Percentiles rank a stretch among this genome's conserved stretches.
These are phyloP conservation scores for Acacia pycnantha DNA, from an alignment of 331 rosid species.

Conservation along the genomic window DNA sequence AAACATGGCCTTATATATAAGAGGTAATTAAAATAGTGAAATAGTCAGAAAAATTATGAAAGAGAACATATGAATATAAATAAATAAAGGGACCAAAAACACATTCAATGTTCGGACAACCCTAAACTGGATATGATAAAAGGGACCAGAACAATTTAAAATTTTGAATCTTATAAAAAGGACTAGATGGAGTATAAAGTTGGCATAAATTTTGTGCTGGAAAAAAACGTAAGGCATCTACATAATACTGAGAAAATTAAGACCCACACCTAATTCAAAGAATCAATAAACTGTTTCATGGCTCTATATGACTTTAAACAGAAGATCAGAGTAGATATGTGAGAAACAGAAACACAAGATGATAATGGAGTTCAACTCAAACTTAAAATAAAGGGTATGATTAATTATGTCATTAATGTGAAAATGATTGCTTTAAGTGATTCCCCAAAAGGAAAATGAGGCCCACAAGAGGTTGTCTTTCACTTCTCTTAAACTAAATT, in stretches of 20 bases:
- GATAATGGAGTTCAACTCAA: background rate
- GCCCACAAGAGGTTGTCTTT: background rate
- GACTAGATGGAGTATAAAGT: background rate
- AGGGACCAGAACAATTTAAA: no score
- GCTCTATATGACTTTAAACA: background rate
- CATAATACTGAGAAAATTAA: background rate
- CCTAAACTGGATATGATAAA: no score
- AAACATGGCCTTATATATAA: no score
- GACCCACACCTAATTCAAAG: background rate
- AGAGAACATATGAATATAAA: no score
- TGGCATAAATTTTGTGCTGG: background rate
- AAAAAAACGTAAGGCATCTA: background rate
- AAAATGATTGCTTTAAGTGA: background rate
- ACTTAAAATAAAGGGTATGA: background rate
- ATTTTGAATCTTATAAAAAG: no score
- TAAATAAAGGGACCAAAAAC: no score
- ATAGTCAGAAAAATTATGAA: no score
- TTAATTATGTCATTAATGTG: background rate
- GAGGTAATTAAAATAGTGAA: no score
- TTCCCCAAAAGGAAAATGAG: background rate
- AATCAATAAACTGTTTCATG: background rate
- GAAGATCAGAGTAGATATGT: background rate
- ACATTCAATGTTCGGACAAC: no score
- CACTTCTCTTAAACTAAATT: background rate
- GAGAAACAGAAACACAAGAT: background rate